Conservation (phyloP, 2,329 filamentous ascomycete species). For the Neopestalotiopsis sp. region DNA sequence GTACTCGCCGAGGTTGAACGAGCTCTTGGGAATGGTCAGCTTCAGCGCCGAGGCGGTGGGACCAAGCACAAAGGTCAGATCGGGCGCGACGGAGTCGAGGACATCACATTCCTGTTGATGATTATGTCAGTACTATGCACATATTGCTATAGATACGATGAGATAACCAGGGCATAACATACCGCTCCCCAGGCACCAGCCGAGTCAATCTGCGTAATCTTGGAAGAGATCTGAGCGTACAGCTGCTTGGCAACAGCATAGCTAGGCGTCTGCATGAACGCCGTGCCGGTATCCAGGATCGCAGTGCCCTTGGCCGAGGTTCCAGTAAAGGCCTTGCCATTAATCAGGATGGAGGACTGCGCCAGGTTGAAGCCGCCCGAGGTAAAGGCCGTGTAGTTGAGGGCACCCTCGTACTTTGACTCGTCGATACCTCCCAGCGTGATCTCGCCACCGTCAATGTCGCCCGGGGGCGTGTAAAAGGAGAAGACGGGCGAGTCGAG, state of each 20-base stretch:
- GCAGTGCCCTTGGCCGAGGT: constrained; percentile 24
- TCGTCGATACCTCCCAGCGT: constrained; percentile 41
- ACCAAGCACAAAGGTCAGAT: constrained; percentile 39
- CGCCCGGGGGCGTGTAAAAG: constrained; percentile 32
- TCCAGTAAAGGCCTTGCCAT: constrained; percentile 15
- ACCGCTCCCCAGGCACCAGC: constrained; percentile 39
- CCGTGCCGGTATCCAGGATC: constrained; percentile 39
- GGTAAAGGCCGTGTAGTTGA: constrained; percentile 25
- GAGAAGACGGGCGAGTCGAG: constrained; percentile 35
- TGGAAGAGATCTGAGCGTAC: constrained; percentile 37
- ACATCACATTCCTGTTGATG: constrained; percentile 29
- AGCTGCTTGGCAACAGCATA: constrained; percentile 33
- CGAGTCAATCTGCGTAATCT: constrained; percentile 37
- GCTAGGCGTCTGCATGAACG: constrained; percentile 39
- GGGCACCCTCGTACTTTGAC: constrained; percentile 34
- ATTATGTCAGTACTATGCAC: not conserved
- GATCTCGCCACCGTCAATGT: constrained; percentile 32
- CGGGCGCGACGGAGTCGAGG: constrained; percentile 32
- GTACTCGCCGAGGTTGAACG: constrained; percentile 41
- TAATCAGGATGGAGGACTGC: constrained; percentile 24
- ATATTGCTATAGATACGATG: not conserved
- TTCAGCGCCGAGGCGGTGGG: constrained; percentile 27
- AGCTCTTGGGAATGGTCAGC: constrained; percentile 34
- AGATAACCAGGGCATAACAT: not conserved
- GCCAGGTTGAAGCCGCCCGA: constrained; percentile 30